Evolutionary conservation across 352 stramenopile genomes (phyloP).

Genomic region (Saprolegnia parasitica): DNA sequence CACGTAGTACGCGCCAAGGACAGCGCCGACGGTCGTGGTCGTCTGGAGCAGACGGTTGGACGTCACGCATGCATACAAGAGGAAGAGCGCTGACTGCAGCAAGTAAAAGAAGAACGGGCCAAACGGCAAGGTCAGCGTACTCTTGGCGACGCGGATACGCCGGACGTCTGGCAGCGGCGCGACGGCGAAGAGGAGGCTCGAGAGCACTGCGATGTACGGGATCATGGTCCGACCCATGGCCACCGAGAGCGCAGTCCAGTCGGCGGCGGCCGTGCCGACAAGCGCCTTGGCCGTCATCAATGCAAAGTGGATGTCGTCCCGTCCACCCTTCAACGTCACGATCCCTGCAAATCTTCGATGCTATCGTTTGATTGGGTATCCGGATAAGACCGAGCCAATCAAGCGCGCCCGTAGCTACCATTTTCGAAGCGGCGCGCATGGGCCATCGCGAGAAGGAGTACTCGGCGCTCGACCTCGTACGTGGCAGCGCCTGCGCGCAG

Average conservation of each 20-base stretch:
- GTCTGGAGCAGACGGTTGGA: slow-evolving; percentile 52
- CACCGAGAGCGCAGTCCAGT: neutral
- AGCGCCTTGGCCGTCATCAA: neutral
- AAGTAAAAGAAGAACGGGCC: slow-evolving; percentile 84
- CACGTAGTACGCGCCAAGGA: slow-evolving; percentile 69
- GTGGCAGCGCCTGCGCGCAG: neutral
- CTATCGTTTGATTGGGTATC: neutral
- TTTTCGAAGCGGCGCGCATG: neutral
- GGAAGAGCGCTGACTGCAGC: slow-evolving; percentile 77
- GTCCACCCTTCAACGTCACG: neutral
- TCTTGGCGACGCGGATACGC: slow-evolving; percentile 53
- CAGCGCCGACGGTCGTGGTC: slow-evolving; percentile 49
- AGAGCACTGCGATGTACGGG: slow-evolving; percentile 11
- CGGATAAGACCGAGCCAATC: neutral
- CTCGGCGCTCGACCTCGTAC: slow-evolving; percentile 19
- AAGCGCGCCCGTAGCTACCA: neutral
- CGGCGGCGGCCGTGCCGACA: neutral
- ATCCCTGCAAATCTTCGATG: neutral
- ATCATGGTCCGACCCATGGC: neutral
- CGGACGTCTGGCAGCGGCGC: slow-evolving; percentile 19
- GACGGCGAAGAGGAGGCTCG: slow-evolving; percentile 23
- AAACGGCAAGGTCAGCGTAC: slow-evolving; percentile 73
- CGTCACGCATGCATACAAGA: slow-evolving; percentile 64
- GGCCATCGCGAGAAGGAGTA: slow-evolving; percentile 12
- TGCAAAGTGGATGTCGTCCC: neutral